Base-by-base conservation (phyloP, 139 green algal species). In the Pleodorina starrii region DNA sequence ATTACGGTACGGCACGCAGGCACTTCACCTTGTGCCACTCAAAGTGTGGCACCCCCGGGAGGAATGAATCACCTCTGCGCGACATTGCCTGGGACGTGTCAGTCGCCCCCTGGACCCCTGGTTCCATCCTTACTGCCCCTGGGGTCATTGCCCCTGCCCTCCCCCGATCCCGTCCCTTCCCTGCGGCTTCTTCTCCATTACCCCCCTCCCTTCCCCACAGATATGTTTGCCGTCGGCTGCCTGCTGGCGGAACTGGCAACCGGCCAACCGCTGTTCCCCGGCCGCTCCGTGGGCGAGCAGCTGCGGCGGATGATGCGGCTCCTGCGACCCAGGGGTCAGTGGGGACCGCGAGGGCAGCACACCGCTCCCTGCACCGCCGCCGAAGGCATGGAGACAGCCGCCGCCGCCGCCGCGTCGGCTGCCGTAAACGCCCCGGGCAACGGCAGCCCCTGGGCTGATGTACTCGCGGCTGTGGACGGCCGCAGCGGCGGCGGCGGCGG, bases 141-240 rank as follows among this genome's bases (percentile, higher is more conserved):
- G n/a, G n/a, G n/a, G n/a, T n/a, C n/a, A n/a, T n/a, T n/a, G n/a
- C n/a, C n/a, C n/a, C n/a, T n/a, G n/a, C n/a, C n/a, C n/a, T n/a
- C n/a, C n/a, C n/a, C n/a, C n/a, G n/a, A n/a, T n/a, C n/a, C n/a
- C n/a, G n/a, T n/a, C n/a, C n/a, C n/a, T n/a, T n/a, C n/a, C n/a
- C n/a, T n/a, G n/a, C n/a, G n/a, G n/a, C n/a, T n/a, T n/a, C n/a
- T n/a, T n/a, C n/a, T n/a, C n/a, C 54, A 66, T 66, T 12, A 66
- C 54, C 54, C 25, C 29, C 29, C 29, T 25, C 7, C 54, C 54
- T 12, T 25, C 11, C 63, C 46, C 46, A 38, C 51, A 73, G 78
- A 88, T 29, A 69, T 88, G 4, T 88, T 59, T 16, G 27, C 57
- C 25, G 2, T 88, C 0, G 82, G 82, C 42, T 88, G 82, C 43